Evolutionary conservation across 305 asterid species (phyloP).

Genomic region (Nicotiana rustica): DNA sequence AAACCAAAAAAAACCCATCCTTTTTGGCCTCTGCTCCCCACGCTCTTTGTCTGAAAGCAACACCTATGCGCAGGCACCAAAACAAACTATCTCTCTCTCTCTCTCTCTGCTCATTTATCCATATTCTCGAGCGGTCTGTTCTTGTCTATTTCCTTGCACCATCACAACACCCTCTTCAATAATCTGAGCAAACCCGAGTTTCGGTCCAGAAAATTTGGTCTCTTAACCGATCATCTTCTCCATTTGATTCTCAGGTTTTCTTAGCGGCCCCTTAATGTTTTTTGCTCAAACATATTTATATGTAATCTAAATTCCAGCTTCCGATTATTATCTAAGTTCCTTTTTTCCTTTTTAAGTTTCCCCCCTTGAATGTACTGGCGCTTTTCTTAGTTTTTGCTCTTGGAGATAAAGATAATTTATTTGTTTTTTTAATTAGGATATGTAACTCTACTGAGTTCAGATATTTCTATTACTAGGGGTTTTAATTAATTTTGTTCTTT

Average conservation of each 20-base stretch:
- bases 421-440: not conserved
- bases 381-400: slow-evolving; percentile 6
- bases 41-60: slow-evolving; percentile 16
- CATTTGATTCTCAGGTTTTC: slow-evolving; percentile 27
- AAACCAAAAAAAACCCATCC: not conserved
- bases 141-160: slow-evolving; percentile 22
- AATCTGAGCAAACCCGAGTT: not conserved
- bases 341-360: too few relatives aligned
- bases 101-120: not conserved
- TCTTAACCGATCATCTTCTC: slow-evolving; percentile 3
- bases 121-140: slow-evolving; percentile 8
- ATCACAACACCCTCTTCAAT: not conserved
- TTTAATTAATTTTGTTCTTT: slow-evolving; percentile 9
- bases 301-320: not conserved
- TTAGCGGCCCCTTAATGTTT: not conserved
- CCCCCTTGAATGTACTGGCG: not conserved
- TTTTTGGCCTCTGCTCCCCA: slow-evolving; percentile 8
- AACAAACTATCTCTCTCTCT: not conserved
- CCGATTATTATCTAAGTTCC: not conserved
- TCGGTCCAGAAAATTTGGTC: not conserved
- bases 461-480: not conserved
- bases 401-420: not conserved
- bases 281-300: not conserved
- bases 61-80: slow-evolving; percentile 16
- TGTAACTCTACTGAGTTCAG: not conserved